Conservation (phyloP, 352 stramenopile genomes). For the Elongisporangium undulatum region DNA sequence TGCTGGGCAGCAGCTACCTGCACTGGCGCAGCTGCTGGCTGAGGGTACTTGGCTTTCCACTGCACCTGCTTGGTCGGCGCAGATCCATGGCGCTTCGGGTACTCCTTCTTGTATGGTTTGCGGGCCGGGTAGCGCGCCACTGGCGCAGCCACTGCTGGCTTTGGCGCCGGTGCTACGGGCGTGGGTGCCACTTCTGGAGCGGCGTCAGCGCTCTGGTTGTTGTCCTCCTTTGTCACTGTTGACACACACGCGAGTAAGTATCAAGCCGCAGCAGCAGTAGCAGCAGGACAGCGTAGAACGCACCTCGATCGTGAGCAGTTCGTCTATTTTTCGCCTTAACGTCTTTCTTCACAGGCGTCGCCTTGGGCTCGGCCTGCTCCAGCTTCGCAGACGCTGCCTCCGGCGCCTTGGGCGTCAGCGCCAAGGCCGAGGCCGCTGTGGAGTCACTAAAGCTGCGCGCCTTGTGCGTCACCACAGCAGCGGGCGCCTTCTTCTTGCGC, state of each 20-base stretch:
- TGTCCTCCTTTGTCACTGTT: constrained; percentile 2
- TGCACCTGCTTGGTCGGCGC: constrained; percentile 53
- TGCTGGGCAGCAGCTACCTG: constrained; percentile 1
- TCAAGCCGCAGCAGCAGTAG: too few relatives aligned
- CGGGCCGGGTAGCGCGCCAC: background rate
- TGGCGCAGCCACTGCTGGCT: background rate
- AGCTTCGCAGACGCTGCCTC: background rate
- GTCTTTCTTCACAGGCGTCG: constrained; percentile 6
- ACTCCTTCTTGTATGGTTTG: constrained; percentile 5
- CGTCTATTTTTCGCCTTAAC: background rate
- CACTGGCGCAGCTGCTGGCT: constrained; percentile 2
- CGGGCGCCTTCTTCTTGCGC: constrained; percentile 8
- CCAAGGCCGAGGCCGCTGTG: too few relatives aligned
- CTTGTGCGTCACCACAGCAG: background rate
- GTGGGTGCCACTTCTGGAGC: background rate
- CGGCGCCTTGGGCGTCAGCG: too few relatives aligned
- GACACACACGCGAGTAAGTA: background rate
- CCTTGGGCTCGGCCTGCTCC: constrained; percentile 1
- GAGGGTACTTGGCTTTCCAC: constrained; percentile 51
- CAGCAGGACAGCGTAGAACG: background rate
- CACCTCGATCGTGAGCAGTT: background rate
- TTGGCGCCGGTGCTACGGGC: constrained; percentile 3
- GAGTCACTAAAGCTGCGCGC: constrained; percentile 1
- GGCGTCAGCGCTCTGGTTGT: constrained; percentile 3
- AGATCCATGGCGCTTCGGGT: too few relatives aligned